A percentile compares a stretch with the other conserved stretches of the same genome.
These are phyloP conservation scores for Aegilops tauschii DNA, from an alignment of 176 grass and related monocot species.

Conservation along the genomic window DNA sequence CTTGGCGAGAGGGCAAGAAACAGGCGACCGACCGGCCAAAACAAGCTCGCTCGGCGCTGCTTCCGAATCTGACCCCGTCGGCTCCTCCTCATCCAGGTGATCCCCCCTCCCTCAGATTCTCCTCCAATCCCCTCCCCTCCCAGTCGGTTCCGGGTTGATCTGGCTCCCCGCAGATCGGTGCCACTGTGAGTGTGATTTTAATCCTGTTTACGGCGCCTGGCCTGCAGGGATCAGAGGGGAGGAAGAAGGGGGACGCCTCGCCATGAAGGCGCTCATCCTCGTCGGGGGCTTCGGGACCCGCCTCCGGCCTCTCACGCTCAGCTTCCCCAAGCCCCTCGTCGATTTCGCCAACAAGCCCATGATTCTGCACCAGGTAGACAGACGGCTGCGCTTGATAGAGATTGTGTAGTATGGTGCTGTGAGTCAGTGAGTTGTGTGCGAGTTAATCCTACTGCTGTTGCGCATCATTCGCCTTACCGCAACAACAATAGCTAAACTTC, in stretches of 20 bases:
- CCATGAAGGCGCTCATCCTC: constrained; percentile 91
- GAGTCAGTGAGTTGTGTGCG: neutral
- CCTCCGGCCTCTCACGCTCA: constrained; percentile 82
- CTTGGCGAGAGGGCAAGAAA: neutral
- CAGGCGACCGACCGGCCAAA: neutral
- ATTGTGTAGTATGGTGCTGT: neutral
- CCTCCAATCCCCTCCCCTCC: neutral
- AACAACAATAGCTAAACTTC: neutral
- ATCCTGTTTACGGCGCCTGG: neutral
- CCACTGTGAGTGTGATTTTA: neutral
- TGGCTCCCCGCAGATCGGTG: constrained; percentile 1
- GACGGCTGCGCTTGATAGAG: neutral
- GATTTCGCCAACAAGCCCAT: constrained; percentile 98
- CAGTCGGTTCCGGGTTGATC: neutral
- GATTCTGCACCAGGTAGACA: constrained; percentile 93
- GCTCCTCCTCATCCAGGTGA: neutral
- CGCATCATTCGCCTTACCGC: too few species aligned
- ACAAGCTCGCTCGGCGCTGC: neutral
- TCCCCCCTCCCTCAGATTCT: neutral
- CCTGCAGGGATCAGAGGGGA: constrained; percentile 5
- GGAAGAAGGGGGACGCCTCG: constrained; percentile 5
- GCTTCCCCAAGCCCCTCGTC: constrained; percentile 89
- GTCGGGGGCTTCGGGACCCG: constrained; percentile 94
- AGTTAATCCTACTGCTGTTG: too few species aligned
- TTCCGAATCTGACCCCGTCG: neutral